Evolutionary conservation across 2,329 filamentous ascomycete species (phyloP).

Genomic region (Fusarium domesticum): DNA sequence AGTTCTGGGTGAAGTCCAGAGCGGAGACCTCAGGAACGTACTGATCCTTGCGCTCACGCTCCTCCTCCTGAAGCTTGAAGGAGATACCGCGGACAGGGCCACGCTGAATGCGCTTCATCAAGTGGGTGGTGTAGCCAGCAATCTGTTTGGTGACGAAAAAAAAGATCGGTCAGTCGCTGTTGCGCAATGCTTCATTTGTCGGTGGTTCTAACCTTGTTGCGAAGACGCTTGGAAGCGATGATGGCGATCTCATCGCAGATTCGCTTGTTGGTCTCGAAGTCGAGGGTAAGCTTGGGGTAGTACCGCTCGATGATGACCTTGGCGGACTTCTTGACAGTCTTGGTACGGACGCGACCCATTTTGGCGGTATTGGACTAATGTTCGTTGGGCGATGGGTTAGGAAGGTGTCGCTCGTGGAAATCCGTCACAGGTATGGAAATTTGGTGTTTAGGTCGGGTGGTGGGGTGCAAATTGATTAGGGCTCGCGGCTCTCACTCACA

Average conservation of each 20-base stretch:
- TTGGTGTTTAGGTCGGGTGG: slow-evolving; percentile 28
- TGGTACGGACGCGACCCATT: slow-evolving; percentile 69
- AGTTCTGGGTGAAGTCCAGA: slow-evolving; percentile 94
- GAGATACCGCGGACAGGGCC: slow-evolving; percentile 99
- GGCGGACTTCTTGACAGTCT: slow-evolving; percentile 74
- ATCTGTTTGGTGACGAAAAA: slow-evolving; percentile 61
- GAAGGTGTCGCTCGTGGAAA: slow-evolving; percentile 28
- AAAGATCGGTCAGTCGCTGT: slow-evolving; percentile 18
- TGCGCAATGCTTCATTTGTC: slow-evolving; percentile 1
- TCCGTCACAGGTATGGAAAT: slow-evolving; percentile 23
- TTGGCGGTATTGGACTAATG: slow-evolving; percentile 51
- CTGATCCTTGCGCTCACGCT: slow-evolving; percentile 99
- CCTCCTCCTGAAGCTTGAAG: slow-evolving; percentile 99
- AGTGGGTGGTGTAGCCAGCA: slow-evolving; percentile 95
- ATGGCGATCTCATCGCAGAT: slow-evolving; percentile 99
- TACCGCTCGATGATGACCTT: slow-evolving; percentile 99
- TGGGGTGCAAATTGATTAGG: slow-evolving; percentile 30
- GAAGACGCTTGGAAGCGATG: slow-evolving; percentile 97
- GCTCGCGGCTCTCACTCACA: slow-evolving; percentile 23
- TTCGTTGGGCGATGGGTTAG: slow-evolving; percentile 36
- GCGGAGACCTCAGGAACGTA: slow-evolving; percentile 99
- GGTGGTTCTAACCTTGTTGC: slow-evolving; percentile 79
- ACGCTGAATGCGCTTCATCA: slow-evolving; percentile 99
- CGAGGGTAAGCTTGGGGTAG: slow-evolving; percentile 96
- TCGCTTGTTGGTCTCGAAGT: slow-evolving; percentile 99